These are phyloP conservation scores for Leccinellum albellum DNA, from an alignment of 768 basidiomycete genomes.

Conservation along the genomic window DNA sequence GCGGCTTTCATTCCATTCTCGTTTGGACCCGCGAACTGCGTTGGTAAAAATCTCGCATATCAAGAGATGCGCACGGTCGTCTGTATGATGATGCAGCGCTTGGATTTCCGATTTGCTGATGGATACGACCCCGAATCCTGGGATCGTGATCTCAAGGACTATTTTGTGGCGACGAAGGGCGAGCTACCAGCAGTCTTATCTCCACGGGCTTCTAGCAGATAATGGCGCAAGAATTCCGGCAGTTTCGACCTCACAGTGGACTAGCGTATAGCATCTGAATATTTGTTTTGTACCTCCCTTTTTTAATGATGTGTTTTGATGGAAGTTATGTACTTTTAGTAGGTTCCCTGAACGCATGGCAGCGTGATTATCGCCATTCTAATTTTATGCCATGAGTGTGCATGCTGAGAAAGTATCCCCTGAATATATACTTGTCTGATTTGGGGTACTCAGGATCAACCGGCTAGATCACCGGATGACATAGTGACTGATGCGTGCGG, in stretches of 20 bases:
- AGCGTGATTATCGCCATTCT: conserved; percentile 2
- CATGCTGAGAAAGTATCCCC: conserved; percentile 1
- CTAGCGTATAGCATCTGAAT: conserved; percentile 28
- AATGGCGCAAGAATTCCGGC: conserved; percentile 11
- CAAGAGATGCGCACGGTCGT: conserved; percentile 41
- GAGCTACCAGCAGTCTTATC: conserved; percentile 33
- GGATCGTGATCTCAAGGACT: conserved; percentile 36
- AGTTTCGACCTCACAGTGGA: conserved; percentile 13
- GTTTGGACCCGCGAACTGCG: conserved; percentile 42
- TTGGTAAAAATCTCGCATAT: conserved; percentile 41
- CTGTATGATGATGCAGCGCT: conserved; percentile 36
- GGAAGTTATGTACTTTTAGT: conserved; percentile 14
- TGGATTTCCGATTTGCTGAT: conserved; percentile 39
- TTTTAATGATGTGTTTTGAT: conserved; percentile 15
- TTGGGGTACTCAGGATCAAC: neutral
- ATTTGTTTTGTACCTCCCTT: conserved; percentile 10
- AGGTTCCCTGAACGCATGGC: conserved; percentile 8
- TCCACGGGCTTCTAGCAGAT: conserved; percentile 25
- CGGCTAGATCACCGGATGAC: neutral
- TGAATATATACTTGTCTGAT: conserved; percentile 8
- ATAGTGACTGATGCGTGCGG: neutral
- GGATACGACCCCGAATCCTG: conserved; percentile 34
- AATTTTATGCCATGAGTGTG: neutral
- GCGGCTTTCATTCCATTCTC: conserved; percentile 46
- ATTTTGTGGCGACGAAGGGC: conserved; percentile 36